Conservation (phyloP, 495 filamentous ascomycete species). For the Xylaria castorea region DNA sequence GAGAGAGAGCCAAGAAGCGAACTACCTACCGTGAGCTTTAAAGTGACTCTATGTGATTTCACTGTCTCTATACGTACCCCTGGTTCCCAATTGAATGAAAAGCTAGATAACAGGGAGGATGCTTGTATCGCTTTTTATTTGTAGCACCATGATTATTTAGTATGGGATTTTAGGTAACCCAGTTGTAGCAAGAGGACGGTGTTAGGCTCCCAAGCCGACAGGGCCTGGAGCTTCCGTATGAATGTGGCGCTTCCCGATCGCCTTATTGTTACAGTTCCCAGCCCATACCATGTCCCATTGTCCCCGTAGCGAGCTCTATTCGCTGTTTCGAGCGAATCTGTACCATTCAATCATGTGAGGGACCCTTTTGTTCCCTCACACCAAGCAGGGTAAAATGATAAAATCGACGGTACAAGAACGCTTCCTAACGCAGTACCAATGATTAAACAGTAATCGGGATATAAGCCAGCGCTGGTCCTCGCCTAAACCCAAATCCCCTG, state of each 20-base stretch:
- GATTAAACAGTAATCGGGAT: neutral
- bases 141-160: neutral
- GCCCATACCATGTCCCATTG: neutral
- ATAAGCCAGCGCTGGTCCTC: neutral
- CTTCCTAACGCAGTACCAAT: neutral
- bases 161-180: neutral
- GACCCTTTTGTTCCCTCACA: neutral
- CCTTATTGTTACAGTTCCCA: constrained; percentile 20
- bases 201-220: neutral
- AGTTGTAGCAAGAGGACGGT: neutral
- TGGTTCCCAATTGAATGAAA: neutral
- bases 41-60: neutral
- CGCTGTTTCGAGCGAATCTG: constrained; percentile 2
- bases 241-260: neutral
- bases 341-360: neutral
- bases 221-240: neutral
- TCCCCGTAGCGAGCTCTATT: neutral
- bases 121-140: neutral
- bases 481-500: neutral
- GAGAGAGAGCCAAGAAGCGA: neutral
- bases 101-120: neutral
- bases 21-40: neutral
- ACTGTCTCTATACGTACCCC: neutral
- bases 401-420: neutral
- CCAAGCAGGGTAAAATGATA: neutral